phyloP scores from a whole-genome alignment of 2,329 filamentous ascomycete species.

The Trichoderma sp. region DNA sequence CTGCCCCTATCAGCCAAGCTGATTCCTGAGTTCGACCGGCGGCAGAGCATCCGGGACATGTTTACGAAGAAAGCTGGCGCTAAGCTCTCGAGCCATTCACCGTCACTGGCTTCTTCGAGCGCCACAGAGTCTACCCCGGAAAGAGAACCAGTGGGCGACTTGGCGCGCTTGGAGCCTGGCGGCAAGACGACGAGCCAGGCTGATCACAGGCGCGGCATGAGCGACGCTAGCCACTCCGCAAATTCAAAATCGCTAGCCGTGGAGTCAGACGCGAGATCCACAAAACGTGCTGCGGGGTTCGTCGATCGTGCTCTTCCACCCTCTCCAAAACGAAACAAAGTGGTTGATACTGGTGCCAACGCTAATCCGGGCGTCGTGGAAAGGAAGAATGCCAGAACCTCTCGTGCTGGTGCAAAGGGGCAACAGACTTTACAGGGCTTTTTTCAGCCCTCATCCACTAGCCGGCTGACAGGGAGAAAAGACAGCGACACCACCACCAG shows the following conservation, averaged over 20 bases:
- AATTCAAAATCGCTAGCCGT: neutral
- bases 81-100: neutral
- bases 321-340: slow-evolving; percentile 12
- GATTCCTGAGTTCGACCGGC: slow-evolving; percentile 82
- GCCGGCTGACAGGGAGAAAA: slow-evolving; percentile 1
- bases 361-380: neutral
- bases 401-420: slow-evolving; percentile 13
- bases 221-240: neutral
- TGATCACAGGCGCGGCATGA: neutral
- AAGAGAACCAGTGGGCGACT: neutral
- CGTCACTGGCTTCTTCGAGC: neutral
- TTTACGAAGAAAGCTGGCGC: slow-evolving; percentile 50
- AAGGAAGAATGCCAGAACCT: slow-evolving; percentile 6
- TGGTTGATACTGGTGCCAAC: neutral
- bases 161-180: neutral
- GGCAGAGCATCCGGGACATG: slow-evolving; percentile 90
- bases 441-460: slow-evolving; percentile 56
- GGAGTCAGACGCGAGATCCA: neutral
- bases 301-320: neutral
- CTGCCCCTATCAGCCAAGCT: slow-evolving; percentile 76
- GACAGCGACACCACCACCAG: slow-evolving; percentile 16
- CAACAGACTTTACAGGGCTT: slow-evolving; percentile 71
- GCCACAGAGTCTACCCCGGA: neutral
- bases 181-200: neutral
- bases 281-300: slow-evolving; percentile 12